Conservation (phyloP, 495 filamentous ascomycete species). For the Podospora pseudocomata region DNA sequence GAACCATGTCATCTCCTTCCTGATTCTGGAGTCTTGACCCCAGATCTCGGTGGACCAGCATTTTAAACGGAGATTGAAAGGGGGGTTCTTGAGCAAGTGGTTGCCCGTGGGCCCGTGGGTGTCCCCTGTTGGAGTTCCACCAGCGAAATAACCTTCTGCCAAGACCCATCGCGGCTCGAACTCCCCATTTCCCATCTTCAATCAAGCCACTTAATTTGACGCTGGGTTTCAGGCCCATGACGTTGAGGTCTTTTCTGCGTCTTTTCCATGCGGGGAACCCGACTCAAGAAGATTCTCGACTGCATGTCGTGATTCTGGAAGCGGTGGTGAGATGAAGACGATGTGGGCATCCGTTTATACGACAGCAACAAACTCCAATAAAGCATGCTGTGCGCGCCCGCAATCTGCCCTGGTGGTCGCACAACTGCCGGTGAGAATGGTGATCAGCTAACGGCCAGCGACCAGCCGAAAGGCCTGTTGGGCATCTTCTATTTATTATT, state of each 20-base stretch:
- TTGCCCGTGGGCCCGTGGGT: slow-evolving; percentile 14
- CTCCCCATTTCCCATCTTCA: neutral
- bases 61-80: slow-evolving; percentile 14
- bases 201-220: slow-evolving; percentile 9
- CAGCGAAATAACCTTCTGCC: slow-evolving; percentile 21
- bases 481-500: neutral
- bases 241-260: neutral
- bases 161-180: slow-evolving; percentile 2
- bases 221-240: slow-evolving; percentile 16
- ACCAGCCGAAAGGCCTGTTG: neutral
- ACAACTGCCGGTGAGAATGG: neutral
- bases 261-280: neutral
- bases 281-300: neutral
- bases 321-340: neutral
- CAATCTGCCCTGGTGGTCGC: neutral
- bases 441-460: neutral
- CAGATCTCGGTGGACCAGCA: slow-evolving; percentile 18
- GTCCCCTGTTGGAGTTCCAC: slow-evolving; percentile 8
- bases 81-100: slow-evolving; percentile 8
- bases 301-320: slow-evolving; percentile 9
- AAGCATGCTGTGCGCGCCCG: neutral
- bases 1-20: neutral
- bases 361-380: slow-evolving; percentile 4
- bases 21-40: slow-evolving; percentile 5
- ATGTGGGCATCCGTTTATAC: neutral